A percentile compares a stretch with the other conserved stretches of the same genome.
phyloP scores from a whole-genome alignment of 2,329 filamentous ascomycete genomes.

The Parastagonospora nodorum region DNA sequence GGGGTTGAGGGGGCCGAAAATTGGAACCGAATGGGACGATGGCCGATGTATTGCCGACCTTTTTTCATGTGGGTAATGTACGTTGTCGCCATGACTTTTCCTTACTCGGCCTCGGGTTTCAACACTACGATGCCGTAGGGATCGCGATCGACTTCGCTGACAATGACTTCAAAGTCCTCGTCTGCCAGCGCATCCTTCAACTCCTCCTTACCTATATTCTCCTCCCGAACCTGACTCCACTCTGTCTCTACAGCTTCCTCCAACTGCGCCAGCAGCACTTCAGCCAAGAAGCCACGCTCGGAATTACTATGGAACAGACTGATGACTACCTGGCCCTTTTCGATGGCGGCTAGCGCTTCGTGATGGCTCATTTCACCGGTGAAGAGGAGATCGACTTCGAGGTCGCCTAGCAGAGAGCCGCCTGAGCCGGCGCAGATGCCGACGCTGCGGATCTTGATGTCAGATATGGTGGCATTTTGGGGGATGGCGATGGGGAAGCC shows the following conservation, averaged over 20 bases:
- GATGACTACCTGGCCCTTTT: constrained; percentile 81
- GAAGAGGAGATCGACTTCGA: constrained; percentile 78
- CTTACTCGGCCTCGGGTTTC: constrained; percentile 25
- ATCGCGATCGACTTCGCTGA: constrained; percentile 83
- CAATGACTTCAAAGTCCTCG: constrained; percentile 65
- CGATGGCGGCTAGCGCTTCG: constrained; percentile 83
- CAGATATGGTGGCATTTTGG: constrained; percentile 59
- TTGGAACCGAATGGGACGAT: not conserved
- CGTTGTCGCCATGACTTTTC: not conserved
- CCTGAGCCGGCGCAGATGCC: constrained; percentile 92
- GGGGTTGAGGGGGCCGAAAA: too few relatives aligned
- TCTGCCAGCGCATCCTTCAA: constrained; percentile 58
- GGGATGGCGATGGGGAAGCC: constrained; percentile 68
- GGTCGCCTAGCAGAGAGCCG: constrained; percentile 71
- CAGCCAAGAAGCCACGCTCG: constrained; percentile 79
- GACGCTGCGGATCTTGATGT: constrained; percentile 68
- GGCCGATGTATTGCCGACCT: too few relatives aligned
- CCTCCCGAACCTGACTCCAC: constrained; percentile 56
- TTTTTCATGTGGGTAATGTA: not conserved
- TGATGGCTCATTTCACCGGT: constrained; percentile 95
- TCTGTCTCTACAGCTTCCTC: constrained; percentile 61
- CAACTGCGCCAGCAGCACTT: constrained; percentile 71
- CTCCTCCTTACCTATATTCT: constrained; percentile 47
- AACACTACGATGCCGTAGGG: constrained; percentile 73
- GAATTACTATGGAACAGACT: constrained; percentile 93